A percentile compares a stretch with the other conserved stretches of the same genome.
Conservation (phyloP, 2,329 filamentous ascomycete species). For the Talaromyces sp. region DNA sequence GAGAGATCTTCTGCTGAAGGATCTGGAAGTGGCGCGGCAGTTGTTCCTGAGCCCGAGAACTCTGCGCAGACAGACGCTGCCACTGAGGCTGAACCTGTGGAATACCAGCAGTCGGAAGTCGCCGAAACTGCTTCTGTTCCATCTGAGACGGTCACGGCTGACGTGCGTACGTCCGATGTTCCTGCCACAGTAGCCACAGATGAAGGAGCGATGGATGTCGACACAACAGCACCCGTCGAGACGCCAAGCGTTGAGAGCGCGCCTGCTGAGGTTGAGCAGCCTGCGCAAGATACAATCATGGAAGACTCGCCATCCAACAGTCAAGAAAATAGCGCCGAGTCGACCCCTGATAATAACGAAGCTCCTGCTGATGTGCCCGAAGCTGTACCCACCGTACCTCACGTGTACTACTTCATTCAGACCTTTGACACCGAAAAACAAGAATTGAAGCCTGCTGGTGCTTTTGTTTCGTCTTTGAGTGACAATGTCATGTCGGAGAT, state of each 20-base stretch:
- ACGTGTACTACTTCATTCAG: constrained; percentile 51
- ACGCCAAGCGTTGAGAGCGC: neutral
- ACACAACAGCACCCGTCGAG: constrained; percentile 13
- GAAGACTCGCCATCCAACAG: constrained; percentile 19
- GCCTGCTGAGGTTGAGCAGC: neutral
- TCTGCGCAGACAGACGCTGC: neutral
- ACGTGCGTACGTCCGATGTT: constrained; percentile 14
- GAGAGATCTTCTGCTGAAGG: constrained; percentile 17
- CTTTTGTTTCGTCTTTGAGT: constrained; percentile 41
- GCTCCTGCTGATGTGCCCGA: constrained; percentile 17
- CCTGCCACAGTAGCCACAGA: constrained; percentile 29
- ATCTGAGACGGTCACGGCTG: neutral
- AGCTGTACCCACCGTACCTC: constrained; percentile 29
- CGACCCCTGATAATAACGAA: constrained; percentile 1
- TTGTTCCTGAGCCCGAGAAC: neutral
- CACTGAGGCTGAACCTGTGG: neutral
- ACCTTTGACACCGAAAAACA: constrained; percentile 51
- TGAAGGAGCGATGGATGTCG: constrained; percentile 24
- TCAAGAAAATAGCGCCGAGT: constrained; percentile 7
- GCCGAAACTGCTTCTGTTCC: constrained; percentile 11
- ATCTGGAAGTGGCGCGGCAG: constrained; percentile 10
- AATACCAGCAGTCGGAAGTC: constrained; percentile 3
- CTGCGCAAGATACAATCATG: constrained; percentile 18
- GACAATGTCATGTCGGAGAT: constrained; percentile 41
- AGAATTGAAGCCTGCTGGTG: constrained; percentile 38